Base-by-base conservation (phyloP, 2,329 filamentous ascomycete species). In the Xylaria sp. region DNA sequence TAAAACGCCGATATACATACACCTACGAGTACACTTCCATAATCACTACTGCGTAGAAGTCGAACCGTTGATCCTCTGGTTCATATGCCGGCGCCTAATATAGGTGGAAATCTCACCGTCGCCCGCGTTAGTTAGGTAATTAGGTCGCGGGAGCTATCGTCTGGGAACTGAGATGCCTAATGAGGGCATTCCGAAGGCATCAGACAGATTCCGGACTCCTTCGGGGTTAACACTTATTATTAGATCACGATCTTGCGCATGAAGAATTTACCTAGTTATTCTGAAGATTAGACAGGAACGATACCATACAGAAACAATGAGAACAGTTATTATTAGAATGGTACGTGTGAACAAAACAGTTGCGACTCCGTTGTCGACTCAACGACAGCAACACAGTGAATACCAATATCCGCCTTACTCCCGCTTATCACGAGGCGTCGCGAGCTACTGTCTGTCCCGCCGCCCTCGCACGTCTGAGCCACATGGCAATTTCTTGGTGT, bases 401-500 rank as follows among this genome's bases (percentile, higher is more conserved):
- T 30, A 8, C 8, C 16, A 16, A 16, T 16, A 16, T 16, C 16
- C 37, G 13, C 37, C 37, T 42, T 9, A 42, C 48, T 47, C 19
- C 44, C 39, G 30, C 49, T 51, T 49, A 23, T 30, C 47, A 51
- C 13, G 6, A 13, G 8, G 49, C 23, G 37, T 42, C 37, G 8
- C 10, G 23, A 30, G 23, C 23, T 30, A 30, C 23, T 30, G 10
- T 50, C 34, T 16, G 23, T 51, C 49, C 19, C 37, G 62, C 61
- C 61, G 48, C 57, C 16, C 30, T 62, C 42, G 46, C 57, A 57
- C 57, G 49, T 63, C 55, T 30, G 49, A 59, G 59, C 59, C 62
- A 63, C 62, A 63, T 63, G 62, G 62, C 57, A 61, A 57, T 59
- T 30, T 39, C 46, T 39, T 46, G 52, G 48, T 30, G 37, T 59